Conservation (phyloP, 2,329 filamentous ascomycete species). For the Fusarium falciforme region DNA sequence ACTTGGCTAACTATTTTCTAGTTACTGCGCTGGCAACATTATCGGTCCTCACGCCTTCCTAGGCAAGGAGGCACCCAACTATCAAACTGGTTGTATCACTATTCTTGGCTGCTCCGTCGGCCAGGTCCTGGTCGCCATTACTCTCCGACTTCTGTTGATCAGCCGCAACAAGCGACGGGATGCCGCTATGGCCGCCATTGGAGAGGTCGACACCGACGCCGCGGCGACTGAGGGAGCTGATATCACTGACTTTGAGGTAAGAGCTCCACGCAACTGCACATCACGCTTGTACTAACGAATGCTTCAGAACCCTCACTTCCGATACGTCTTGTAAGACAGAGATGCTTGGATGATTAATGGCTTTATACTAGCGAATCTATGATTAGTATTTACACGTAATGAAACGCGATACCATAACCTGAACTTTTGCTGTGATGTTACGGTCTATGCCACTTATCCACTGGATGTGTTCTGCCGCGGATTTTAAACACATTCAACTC, state of each 20-base stretch:
- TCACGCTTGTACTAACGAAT: not conserved
- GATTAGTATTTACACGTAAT: not conserved
- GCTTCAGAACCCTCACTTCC: conserved; percentile 29
- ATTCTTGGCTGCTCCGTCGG: conserved; percentile 28
- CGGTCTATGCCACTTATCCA: not conserved
- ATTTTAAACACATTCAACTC: not conserved
- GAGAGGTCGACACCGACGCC: not conserved
- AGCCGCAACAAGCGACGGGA: conserved; percentile 30
- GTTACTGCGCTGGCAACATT: conserved; percentile 23
- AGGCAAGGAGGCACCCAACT: conserved; percentile 57
- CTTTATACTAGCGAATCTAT: not conserved
- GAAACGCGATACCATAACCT: not conserved
- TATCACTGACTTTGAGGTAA: conserved; percentile 39
- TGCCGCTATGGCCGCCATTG: not conserved
- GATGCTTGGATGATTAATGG: not conserved
- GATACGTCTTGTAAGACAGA: conserved; percentile 20
- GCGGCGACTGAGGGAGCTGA: conserved; percentile 17
- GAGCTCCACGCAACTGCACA: accelerated
- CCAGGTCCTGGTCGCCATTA: conserved; percentile 34
- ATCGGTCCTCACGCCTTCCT: conserved; percentile 53
- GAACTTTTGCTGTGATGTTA: not conserved
- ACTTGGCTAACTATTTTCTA: not conserved
- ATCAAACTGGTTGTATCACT: conserved; percentile 61
- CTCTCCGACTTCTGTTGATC: conserved; percentile 17
- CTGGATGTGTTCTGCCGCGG: not conserved